A percentile compares a stretch with the other conserved stretches of the same genome.
Conservation (phyloP, 768 basidiomycete genomes). For the Scleroderma citrinum region DNA sequence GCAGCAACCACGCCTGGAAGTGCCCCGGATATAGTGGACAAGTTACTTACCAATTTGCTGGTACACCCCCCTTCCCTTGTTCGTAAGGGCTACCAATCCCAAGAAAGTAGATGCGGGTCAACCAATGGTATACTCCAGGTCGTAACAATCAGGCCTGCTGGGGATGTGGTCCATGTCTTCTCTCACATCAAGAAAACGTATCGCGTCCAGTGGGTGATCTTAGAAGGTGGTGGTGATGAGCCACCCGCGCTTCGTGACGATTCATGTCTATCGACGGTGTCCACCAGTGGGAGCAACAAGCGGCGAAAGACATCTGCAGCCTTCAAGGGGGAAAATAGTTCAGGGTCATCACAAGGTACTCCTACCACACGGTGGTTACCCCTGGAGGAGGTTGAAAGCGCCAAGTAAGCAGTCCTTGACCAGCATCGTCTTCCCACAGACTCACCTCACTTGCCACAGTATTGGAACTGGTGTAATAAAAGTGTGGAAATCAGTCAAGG, state of each 20-base stretch:
- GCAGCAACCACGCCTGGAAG: conserved; percentile 31
- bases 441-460: conserved; percentile 29
- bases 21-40: conserved; percentile 28
- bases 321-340: conserved; percentile 8
- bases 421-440: background rate
- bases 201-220: conserved; percentile 62
- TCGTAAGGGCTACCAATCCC: background rate
- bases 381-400: conserved; percentile 46
- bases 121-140: conserved; percentile 26
- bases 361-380: conserved; percentile 44
- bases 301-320: conserved; percentile 7
- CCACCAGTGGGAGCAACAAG: conserved; percentile 8
- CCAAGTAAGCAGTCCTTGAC: conserved; percentile 45
- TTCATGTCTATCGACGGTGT: conserved; percentile 1
- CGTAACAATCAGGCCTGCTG: conserved; percentile 43
- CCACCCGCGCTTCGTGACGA: conserved; percentile 31
- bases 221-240: conserved; percentile 49
- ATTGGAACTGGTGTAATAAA: conserved; percentile 72
- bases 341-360: background rate
- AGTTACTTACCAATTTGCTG: conserved; percentile 38
- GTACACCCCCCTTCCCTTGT: conserved; percentile 20
- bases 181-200: conserved; percentile 90
- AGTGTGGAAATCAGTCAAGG: conserved; percentile 57
- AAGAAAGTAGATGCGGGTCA: background rate
- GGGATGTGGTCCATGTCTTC: conserved; percentile 76